Conservation (phyloP, 1,139 yeast species). For the Debaryomyces sp. region DNA sequence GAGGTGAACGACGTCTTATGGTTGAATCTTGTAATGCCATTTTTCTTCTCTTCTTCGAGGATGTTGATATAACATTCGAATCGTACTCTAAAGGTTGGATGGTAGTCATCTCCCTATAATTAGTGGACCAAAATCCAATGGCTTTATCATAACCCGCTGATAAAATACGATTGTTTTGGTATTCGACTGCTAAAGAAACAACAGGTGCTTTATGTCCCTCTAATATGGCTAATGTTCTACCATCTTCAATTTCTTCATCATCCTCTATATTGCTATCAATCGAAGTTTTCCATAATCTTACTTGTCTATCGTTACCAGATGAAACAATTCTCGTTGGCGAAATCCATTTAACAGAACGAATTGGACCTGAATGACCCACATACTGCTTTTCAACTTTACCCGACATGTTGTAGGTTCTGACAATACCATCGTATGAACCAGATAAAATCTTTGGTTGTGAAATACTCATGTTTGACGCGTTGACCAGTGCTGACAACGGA, state of each 20-base stretch:
- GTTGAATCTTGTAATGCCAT: constrained; percentile 77
- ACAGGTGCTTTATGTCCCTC: constrained; percentile 92
- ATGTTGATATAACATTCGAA: constrained; percentile 60
- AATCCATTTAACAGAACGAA: constrained; percentile 79
- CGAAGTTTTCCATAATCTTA: constrained; percentile 84
- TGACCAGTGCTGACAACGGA: constrained; percentile 28
- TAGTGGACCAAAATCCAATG: constrained; percentile 89
- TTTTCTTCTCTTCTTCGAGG: constrained; percentile 87
- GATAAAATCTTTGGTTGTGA: constrained; percentile 62
- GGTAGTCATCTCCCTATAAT: constrained; percentile 79
- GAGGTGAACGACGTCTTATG: constrained; percentile 78
- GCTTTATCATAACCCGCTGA: constrained; percentile 84
- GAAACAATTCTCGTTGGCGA: constrained; percentile 76
- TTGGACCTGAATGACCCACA: constrained; percentile 85
- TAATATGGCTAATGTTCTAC: constrained; percentile 76
- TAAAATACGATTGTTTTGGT: constrained; percentile 57
- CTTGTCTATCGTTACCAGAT: constrained; percentile 85
- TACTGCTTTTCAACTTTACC: constrained; percentile 85
- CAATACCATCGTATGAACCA: constrained; percentile 94
- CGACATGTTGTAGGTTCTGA: constrained; percentile 81
- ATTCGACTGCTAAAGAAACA: constrained; percentile 67
- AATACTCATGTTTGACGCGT: constrained; percentile 31
- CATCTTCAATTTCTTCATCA: constrained; percentile 58
- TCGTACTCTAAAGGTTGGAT: constrained; percentile 62
- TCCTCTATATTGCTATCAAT: constrained; percentile 43